phyloP scores from a whole-genome alignment of 192 early-diverging fungal genomes.

The Entophlyctis helioformis region DNA sequence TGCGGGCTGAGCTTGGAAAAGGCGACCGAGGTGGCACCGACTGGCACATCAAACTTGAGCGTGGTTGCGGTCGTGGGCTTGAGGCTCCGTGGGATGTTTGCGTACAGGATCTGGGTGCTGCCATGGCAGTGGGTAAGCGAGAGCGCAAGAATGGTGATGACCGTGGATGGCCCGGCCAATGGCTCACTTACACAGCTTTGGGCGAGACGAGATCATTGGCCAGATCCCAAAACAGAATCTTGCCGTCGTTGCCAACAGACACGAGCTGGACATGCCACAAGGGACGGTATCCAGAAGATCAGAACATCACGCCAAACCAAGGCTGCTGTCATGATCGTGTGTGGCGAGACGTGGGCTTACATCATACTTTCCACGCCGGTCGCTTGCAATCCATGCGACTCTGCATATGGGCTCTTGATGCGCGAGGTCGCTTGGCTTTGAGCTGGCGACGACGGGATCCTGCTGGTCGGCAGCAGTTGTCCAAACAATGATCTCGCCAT shows the following conservation, averaged over 20 bases:
- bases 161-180: not conserved
- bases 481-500: slow-evolving; percentile 27
- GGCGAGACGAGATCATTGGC: slow-evolving; percentile 12
- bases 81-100: too few species aligned
- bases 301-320: too few species aligned
- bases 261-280: slow-evolving; percentile 25
- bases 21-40: slow-evolving; percentile 6
- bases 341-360: slow-evolving; percentile 6
- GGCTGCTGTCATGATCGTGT: not conserved
- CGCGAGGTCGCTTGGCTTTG: slow-evolving; percentile 16
- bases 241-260: slow-evolving; percentile 29
- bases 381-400: slow-evolving; percentile 23
- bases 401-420: slow-evolving; percentile 37
- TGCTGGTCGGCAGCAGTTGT: slow-evolving; percentile 19
- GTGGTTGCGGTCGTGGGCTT: too few species aligned
- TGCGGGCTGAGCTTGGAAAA: slow-evolving; percentile 7
- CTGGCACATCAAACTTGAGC: too few species aligned
- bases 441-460: slow-evolving; percentile 18
- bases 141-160: not conserved
- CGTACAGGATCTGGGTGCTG: too few species aligned
- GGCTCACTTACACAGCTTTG: too few species aligned
- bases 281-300: too few species aligned
- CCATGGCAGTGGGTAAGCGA: too few species aligned
- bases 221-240: slow-evolving; percentile 27
- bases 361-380: slow-evolving; percentile 14